Evolutionary conservation across 257 asterid species (phyloP), one percentile per base, ranked within the genome.

Genomic region (Nicotiana paniculata): DNA sequence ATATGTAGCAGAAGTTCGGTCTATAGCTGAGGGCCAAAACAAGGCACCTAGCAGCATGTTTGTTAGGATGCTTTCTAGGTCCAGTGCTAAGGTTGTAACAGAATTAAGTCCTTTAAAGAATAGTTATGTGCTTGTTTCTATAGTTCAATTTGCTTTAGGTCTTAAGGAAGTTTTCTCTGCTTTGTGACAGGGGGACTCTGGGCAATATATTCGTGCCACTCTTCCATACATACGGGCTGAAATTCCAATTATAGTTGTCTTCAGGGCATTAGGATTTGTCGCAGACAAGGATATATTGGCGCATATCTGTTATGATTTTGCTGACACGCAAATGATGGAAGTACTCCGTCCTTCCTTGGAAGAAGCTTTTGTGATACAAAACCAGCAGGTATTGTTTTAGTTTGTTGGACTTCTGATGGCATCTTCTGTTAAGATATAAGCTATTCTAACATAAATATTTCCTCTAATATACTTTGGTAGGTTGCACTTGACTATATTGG

Each of bases 401-500:
- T 26, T 28, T 46, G 58, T 43, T 64, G 2, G 15, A 18, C 63
- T 75, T 75, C 28, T 75, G 4, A 3, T 51, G 28, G 53, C 26
- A 46, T n/a, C 30, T 13, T 74, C 43, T 46, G 18, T 16, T 55
- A 28, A 30, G 39, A 64, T 30, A 64, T 26, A 30, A 64, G 0
- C 43, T 64, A 53, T 75, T 51, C 39, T 75, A 75, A 51, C 64
- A 48, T 15, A 75, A 74, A 13, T 13, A 6, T 26, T 51, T 75
- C 58, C 33, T 75, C 46, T 3, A 7, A 75, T 13, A 46, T 5
- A 77, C 39, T 8, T 87, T 82, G 78, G 87, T 90, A 95, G 99
- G 99, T 96, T 80, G 99, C 99, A 82, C 90, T 96, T 81, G 99
- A 96, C 64, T 96, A 96, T 88, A 96, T 96, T 82, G 98, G 99